phyloP scores from a whole-genome alignment of 73 alveolate species.

The Paramecium bursaria region DNA sequence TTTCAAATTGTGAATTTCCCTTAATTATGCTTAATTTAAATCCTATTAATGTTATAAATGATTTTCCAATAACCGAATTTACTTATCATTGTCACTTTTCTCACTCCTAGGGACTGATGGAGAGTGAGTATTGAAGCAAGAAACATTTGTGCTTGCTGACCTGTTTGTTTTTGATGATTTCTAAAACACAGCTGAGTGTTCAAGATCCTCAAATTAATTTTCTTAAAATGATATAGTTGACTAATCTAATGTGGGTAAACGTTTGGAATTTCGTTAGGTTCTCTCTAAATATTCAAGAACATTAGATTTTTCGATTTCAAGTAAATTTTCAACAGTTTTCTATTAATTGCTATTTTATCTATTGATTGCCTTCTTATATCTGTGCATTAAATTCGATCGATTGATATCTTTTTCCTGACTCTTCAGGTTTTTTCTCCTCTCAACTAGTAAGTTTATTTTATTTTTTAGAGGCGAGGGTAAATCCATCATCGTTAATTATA shows the following conservation, averaged over 20 bases:
- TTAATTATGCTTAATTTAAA: neutral
- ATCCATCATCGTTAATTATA: too few relatives aligned
- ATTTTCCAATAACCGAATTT: neutral
- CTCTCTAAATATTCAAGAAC: conserved; percentile 22
- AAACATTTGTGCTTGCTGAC: conserved; percentile 53
- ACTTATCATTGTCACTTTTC: neutral
- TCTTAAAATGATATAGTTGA: conserved; percentile 37
- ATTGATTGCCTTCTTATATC: conserved; percentile 28
- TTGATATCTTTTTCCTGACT: neutral
- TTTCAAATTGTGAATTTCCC: conserved; percentile 3
- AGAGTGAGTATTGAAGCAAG: conserved; percentile 15
- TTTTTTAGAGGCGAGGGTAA: neutral
- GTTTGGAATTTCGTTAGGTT: neutral
- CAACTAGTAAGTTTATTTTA: conserved; percentile 24
- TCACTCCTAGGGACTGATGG: neutral
- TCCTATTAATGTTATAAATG: neutral
- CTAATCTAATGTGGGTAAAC: conserved; percentile 50
- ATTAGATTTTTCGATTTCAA: conserved; percentile 23
- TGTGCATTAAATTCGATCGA: neutral
- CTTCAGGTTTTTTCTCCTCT: conserved; percentile 5
- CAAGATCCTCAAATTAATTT: too few relatives aligned
- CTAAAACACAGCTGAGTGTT: conserved; percentile 50
- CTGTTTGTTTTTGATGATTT: conserved; percentile 56
- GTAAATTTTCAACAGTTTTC: conserved; percentile 43
- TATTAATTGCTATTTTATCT: conserved; percentile 3